Evolutionary conservation across 495 filamentous ascomycete species (phyloP).

Genomic region (Clavariopsis aquatica): DNA sequence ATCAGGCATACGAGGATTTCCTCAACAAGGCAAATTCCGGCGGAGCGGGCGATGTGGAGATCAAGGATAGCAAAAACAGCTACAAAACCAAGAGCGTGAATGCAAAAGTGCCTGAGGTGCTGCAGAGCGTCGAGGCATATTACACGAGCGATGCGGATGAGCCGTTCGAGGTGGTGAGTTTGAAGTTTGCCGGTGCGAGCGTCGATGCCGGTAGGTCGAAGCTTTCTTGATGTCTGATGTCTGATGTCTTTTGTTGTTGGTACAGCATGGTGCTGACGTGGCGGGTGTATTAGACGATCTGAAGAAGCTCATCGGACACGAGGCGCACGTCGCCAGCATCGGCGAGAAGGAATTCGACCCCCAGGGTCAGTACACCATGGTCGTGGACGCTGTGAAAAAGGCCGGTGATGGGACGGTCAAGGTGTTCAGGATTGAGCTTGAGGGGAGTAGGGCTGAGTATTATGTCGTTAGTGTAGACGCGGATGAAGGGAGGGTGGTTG

Average conservation of each 20-base stretch:
- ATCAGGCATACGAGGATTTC: conserved; percentile 79
- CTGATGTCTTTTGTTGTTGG: neutral
- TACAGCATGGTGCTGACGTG: neutral
- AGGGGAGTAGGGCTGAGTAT: conserved; percentile 68
- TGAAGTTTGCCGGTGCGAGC: conserved; percentile 59
- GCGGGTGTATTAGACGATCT: conserved; percentile 53
- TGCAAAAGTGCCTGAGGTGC: conserved; percentile 59
- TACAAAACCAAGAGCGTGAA: conserved; percentile 46
- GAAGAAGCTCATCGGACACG: conserved; percentile 57
- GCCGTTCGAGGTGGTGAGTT: conserved; percentile 72
- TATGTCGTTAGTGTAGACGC: conserved; percentile 67
- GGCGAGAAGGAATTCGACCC: conserved; percentile 63
- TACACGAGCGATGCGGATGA: conserved; percentile 83
- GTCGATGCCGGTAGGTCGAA: conserved; percentile 40
- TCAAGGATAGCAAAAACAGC: conserved; percentile 34
- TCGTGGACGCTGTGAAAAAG: conserved; percentile 60
- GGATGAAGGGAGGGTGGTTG: conserved; percentile 62
- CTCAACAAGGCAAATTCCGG: conserved; percentile 81
- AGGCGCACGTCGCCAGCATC: conserved; percentile 54
- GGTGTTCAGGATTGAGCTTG: conserved; percentile 68
- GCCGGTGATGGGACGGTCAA: conserved; percentile 64
- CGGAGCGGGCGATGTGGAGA: conserved; percentile 49
- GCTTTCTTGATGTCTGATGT: conserved; percentile 12
- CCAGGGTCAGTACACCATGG: conserved; percentile 57
- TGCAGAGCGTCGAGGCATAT: conserved; percentile 61